Base-by-base conservation (phyloP, 176 grass and related monocot genomes). In the Chrysopogon serrulatus region DNA sequence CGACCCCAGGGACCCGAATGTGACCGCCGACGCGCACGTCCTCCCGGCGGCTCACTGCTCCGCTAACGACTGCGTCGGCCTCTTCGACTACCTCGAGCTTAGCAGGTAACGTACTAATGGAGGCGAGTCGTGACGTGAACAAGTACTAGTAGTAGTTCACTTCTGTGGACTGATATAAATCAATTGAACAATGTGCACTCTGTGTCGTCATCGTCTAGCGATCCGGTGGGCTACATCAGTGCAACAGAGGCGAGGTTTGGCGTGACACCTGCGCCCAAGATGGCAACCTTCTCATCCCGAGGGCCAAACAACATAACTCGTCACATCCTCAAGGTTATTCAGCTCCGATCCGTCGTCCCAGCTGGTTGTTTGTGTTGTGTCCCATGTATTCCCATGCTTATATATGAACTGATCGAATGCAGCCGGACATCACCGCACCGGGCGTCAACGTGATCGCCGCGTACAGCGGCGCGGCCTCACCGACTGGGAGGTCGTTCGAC, bases 351-450 rank as follows among this genome's bases (percentile, higher is more conserved):
- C 37, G n/a, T n/a, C n/a, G 1, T 14, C 5, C 37, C 37, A 27
- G 17, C 39, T 8, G 5, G 2, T 8, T 34, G 4, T 19, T 5
- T 13, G 12, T 69, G 31, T 23, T 7, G 16, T 13, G 42, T 65
- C 13, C 4, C 40, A n/a, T n/a, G n/a, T n/a, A n/a, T n/a, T n/a
- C n/a, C n/a, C n/a, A n/a, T n/a, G n/a, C n/a, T n/a, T n/a, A n/a
- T n/a, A n/a, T n/a, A n/a, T 47, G 8, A 56, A 11, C 8, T 59
- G 47, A 26, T 14, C 42, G 15, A 18, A 15, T 14, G 72, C 84
- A 93, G 93, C 93, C 88, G 9, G 88, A 89, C 73, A 85, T 96
- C 24, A 96, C 94, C 7, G 94, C 91, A 0, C 91, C 94, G 2
- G 94, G 91, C 39, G 83, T 93, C 40, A 54, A 33, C 70, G 83